Percentiles rank a stretch among this genome's conserved stretches.
These are phyloP conservation scores for Aspergillus cejpii DNA, from an alignment of 2,329 filamentous ascomycete species.

Conservation along the genomic window DNA sequence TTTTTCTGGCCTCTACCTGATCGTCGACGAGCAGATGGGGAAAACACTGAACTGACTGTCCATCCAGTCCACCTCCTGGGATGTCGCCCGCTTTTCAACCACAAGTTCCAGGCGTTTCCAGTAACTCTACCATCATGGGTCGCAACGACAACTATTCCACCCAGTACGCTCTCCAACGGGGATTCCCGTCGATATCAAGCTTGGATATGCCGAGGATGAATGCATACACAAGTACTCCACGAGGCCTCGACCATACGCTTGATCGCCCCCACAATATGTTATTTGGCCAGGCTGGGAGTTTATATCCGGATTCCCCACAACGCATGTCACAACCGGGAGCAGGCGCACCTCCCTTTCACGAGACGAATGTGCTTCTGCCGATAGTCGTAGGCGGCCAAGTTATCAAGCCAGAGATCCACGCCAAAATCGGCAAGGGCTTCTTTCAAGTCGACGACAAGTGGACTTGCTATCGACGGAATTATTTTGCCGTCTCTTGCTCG, in stretches of 20 bases:
- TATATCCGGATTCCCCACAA: constrained; percentile 23
- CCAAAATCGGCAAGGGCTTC: constrained; percentile 83
- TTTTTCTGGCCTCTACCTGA: background rate
- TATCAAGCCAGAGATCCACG: constrained; percentile 66
- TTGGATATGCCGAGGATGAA: constrained; percentile 32
- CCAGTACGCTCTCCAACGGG: constrained; percentile 30
- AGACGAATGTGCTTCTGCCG: constrained; percentile 33
- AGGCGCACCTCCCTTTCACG: constrained; percentile 41
- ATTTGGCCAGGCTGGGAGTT: constrained; percentile 22
- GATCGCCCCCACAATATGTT: constrained; percentile 28
- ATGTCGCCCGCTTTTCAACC: constrained; percentile 40
- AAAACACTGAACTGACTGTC: constrained; percentile 12
- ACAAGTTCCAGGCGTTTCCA: constrained; percentile 23
- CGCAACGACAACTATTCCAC: constrained; percentile 36
- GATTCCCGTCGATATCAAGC: constrained; percentile 25
- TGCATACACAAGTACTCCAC: constrained; percentile 30
- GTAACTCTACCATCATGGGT: constrained; percentile 29
- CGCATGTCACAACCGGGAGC: constrained; percentile 25
- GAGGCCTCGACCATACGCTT: constrained; percentile 27
- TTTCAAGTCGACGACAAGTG: constrained; percentile 74
- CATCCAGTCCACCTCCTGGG: constrained; percentile 44
- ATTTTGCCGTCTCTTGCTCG: constrained; percentile 78
- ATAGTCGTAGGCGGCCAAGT: constrained; percentile 36
- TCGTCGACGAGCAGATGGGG: constrained; percentile 12
- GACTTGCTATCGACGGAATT: constrained; percentile 90